phyloP scores from a whole-genome alignment of 2,329 filamentous ascomycete genomes.

The Ophiostoma montium region DNA sequence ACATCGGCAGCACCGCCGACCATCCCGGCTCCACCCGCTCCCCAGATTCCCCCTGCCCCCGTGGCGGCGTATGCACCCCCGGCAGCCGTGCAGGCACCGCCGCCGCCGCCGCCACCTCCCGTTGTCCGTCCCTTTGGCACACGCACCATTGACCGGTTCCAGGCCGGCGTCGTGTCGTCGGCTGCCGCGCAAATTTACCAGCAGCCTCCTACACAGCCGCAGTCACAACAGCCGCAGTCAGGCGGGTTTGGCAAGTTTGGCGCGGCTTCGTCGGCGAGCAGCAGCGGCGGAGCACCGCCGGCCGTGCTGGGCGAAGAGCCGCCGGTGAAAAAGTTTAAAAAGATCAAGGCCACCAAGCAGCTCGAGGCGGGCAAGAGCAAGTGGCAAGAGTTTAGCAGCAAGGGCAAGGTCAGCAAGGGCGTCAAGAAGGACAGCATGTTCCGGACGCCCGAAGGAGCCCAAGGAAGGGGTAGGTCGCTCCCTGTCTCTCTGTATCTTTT shows the following conservation, averaged over 20 bases:
- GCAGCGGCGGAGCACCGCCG: neutral
- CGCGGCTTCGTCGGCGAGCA: neutral
- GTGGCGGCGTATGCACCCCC: neutral
- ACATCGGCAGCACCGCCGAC: neutral
- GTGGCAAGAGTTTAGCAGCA: slow-evolving; percentile 85
- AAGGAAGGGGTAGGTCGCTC: slow-evolving; percentile 59
- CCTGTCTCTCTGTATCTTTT: neutral
- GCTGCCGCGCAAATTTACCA: slow-evolving; percentile 44
- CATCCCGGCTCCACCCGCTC: no score
- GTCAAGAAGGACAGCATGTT: slow-evolving; percentile 94
- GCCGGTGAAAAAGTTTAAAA: slow-evolving; percentile 67
- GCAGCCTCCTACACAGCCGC: slow-evolving; percentile 44
- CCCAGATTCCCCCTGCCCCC: no score
- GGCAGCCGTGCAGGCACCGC: slow-evolving; percentile 18
- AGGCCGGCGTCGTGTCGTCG: slow-evolving; percentile 36
- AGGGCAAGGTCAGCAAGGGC: slow-evolving; percentile 53
- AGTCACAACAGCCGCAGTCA: slow-evolving; percentile 23
- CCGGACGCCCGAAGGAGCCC: slow-evolving; percentile 72
- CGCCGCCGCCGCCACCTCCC: slow-evolving; percentile 17
- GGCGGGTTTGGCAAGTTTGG: slow-evolving; percentile 12
- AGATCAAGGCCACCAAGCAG: slow-evolving; percentile 81
- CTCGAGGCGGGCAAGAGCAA: slow-evolving; percentile 82
- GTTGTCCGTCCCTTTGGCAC: neutral
- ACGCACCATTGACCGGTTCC: slow-evolving; percentile 17
- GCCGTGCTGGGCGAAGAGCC: slow-evolving; percentile 41